These are phyloP conservation scores for Lasiosphaeris hirsuta DNA, from an alignment of 495 filamentous ascomycete genomes.

Conservation along the genomic window DNA sequence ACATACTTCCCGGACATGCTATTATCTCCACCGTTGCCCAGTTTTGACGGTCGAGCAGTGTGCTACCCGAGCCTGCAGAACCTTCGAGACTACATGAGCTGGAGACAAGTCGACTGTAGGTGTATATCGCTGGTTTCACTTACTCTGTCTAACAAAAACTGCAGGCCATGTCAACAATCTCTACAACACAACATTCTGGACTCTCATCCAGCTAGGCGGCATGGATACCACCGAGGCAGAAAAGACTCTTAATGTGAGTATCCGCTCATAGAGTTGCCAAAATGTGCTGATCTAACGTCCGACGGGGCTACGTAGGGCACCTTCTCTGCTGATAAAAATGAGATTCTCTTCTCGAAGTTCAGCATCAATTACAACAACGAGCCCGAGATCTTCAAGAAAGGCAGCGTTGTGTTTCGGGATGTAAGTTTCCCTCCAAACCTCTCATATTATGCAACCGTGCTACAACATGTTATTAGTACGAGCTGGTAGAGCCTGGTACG, in stretches of 20 bases:
- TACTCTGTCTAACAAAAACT: constrained; percentile 1
- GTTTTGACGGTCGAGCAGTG: constrained; percentile 89
- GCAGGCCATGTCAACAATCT: constrained; percentile 95
- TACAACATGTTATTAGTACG: constrained; percentile 40
- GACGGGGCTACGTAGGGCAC: constrained; percentile 59
- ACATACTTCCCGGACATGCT: constrained; percentile 65
- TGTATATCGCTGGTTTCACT: constrained; percentile 1
- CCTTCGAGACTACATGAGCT: constrained; percentile 90
- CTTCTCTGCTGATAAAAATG: constrained; percentile 82
- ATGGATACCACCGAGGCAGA: constrained; percentile 76
- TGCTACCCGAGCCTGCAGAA: constrained; percentile 76
- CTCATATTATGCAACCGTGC: background rate
- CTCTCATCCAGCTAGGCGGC: constrained; percentile 71
- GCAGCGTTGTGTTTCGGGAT: constrained; percentile 82
- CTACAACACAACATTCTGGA: constrained; percentile 97
- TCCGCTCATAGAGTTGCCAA: background rate
- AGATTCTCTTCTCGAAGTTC: constrained; percentile 87
- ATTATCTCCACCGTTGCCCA: constrained; percentile 72
- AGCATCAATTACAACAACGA: constrained; percentile 97
- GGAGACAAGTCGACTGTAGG: constrained; percentile 94
- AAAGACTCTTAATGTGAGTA: constrained; percentile 63
- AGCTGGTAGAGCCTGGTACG: constrained; percentile 50
- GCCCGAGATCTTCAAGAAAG: constrained; percentile 86
- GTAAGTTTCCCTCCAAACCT: constrained; percentile 42
- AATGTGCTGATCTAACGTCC: background rate